Evolutionary conservation across 139 green algal genomes (phyloP), one percentile per base, ranked within the genome.

Genomic region (Coelastrella sp.): DNA sequence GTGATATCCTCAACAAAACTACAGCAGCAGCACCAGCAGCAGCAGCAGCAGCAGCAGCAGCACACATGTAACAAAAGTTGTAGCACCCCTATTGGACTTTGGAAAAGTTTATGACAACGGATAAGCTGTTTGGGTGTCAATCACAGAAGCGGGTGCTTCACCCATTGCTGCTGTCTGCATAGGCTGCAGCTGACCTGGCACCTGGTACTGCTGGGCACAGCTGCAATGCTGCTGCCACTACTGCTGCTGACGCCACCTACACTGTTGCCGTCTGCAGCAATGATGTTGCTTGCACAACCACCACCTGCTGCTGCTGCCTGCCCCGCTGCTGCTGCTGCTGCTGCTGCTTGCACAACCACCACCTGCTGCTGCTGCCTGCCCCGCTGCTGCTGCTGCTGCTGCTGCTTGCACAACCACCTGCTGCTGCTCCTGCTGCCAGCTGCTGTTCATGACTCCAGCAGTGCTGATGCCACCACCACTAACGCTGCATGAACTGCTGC

Each of bases 1-100:
- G 95, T 97, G 3, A 97, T 87, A 47, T 87, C 65, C 71, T 83
- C 77, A 4, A 98, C 87, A 80, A 97, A 94, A 5, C 47, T 73
- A 22, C 68, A 16, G 6, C 11, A 57, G 20, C 17, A 13, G 11
- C 54, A 71, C 19, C 0, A 88, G 23, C 22, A 87, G 32, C 32
- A 47, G 32, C 32, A 47, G 32, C 32, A 47, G 32, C 32, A 47
- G 32, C 0, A 47, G 32, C 32, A 47, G 32, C 32, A 47, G 32
- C 32, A 5, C 23, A 82, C 23, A 59, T 60, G 60, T 5, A 61
- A 13, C 80, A 75, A 54, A 4, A 82, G 32, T 47, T 47, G 32
- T 47, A 47, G 32, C 32, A 47, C 32, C 32, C 32, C 32, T 47
- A 47, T 47, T 47, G 32, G 32, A 47, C 32, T 47, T 47, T 47